phyloP scores from a whole-genome alignment of 192 early-diverging fungal species.

The Paraglomus occultum region DNA sequence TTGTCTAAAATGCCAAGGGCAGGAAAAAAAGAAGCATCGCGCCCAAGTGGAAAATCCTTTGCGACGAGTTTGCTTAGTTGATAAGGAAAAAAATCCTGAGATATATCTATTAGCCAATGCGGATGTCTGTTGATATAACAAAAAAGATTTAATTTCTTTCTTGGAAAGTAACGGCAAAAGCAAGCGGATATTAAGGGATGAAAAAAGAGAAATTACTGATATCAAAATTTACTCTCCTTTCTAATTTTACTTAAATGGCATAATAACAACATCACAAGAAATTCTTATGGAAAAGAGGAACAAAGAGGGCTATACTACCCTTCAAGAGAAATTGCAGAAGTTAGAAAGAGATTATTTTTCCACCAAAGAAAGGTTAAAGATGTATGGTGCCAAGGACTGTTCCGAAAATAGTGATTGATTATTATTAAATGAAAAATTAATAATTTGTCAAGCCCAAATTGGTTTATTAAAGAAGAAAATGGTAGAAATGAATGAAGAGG shows the following conservation, averaged over 20 bases:
- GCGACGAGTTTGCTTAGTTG: neutral
- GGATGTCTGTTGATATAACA: slow-evolving; percentile 22
- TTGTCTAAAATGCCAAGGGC: slow-evolving; percentile 12
- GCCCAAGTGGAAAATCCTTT: slow-evolving; percentile 11
- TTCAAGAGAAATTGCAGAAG: slow-evolving; percentile 2
- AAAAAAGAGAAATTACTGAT: slow-evolving; percentile 20
- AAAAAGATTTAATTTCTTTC: slow-evolving; percentile 12
- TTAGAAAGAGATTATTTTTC: neutral
- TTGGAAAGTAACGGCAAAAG: neutral
- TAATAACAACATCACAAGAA: too few species aligned
- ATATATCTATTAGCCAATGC: slow-evolving; percentile 12
- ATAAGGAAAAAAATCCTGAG: slow-evolving; percentile 3
- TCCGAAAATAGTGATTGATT: slow-evolving; percentile 10
- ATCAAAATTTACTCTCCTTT: slow-evolving; percentile 17
- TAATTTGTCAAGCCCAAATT: neutral
- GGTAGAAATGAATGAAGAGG: neutral
- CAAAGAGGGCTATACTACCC: too few species aligned
- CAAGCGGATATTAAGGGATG: neutral
- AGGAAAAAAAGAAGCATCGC: slow-evolving; percentile 8
- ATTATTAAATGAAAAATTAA: neutral
- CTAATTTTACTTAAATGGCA: too few species aligned
- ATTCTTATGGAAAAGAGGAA: too few species aligned
- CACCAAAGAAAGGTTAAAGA: slow-evolving; percentile 18
- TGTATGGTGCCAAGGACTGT: slow-evolving; percentile 16
- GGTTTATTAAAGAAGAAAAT: neutral